These are phyloP conservation scores for Dioszegia aurantiaca DNA, from an alignment of 768 basidiomycete species.

Conservation along the genomic window DNA sequence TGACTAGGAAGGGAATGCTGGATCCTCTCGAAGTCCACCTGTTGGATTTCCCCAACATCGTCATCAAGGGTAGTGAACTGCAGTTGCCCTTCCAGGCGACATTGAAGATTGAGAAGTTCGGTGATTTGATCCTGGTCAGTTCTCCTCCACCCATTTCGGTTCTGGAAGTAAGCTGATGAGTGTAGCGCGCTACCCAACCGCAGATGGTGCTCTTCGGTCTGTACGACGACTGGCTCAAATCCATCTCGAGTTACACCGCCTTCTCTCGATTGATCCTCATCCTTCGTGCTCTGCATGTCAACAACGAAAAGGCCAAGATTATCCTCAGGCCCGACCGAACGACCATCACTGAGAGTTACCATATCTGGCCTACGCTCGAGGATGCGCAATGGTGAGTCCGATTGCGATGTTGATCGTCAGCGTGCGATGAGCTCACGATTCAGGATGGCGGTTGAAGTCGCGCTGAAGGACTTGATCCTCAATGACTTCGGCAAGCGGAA, in stretches of 20 bases:
- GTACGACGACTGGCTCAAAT: slow-evolving; percentile 99
- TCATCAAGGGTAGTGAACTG: slow-evolving; percentile 97
- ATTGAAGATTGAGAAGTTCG: slow-evolving; percentile 99
- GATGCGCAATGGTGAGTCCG: slow-evolving; percentile 16
- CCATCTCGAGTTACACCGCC: slow-evolving; percentile 96
- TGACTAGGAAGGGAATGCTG: slow-evolving; percentile 99
- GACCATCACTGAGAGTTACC: slow-evolving; percentile 94
- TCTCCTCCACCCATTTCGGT: slow-evolving; percentile 49
- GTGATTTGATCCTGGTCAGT: slow-evolving; percentile 75
- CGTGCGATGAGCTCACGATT: slow-evolving; percentile 60
- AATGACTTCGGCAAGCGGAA: slow-evolving; percentile 98
- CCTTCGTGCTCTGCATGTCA: slow-evolving; percentile 94
- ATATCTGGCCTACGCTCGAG: slow-evolving; percentile 57
- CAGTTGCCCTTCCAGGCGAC: slow-evolving; percentile 99
- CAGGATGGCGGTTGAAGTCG: slow-evolving; percentile 94
- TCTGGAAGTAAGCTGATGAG: slow-evolving; percentile 41
- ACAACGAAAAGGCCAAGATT: slow-evolving; percentile 99
- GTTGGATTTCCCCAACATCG: slow-evolving; percentile 99
- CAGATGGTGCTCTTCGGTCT: slow-evolving; percentile 99
- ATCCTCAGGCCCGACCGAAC: slow-evolving; percentile 95
- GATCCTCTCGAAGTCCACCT: slow-evolving; percentile 90
- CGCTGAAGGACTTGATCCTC: slow-evolving; percentile 91
- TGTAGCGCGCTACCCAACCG: slow-evolving; percentile 67
- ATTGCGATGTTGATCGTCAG: too few species aligned
- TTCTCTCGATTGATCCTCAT: slow-evolving; percentile 98